A percentile compares a stretch with the other conserved stretches of the same genome.
Evolutionary conservation across 768 basidiomycete genomes (phyloP).

Genomic region (Suillus subluteus): DNA sequence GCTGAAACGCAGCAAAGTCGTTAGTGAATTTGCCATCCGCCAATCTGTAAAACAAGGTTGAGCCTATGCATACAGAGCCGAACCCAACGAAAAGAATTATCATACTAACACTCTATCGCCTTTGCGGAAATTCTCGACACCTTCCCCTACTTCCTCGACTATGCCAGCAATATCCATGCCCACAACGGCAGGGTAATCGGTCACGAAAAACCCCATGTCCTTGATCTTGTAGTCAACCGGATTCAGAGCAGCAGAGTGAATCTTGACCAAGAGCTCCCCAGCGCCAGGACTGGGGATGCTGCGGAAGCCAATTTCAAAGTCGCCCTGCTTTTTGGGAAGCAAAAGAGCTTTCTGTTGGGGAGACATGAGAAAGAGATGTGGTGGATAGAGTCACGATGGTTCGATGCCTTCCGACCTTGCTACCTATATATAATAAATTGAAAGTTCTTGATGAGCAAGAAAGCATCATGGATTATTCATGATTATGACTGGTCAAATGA

Average conservation of each 20-base stretch:
- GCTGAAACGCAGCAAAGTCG: constrained; percentile 42
- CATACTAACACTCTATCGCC: constrained; percentile 45
- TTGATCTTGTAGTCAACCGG: constrained; percentile 50
- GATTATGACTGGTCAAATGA: too few relatives aligned
- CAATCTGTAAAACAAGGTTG: constrained; percentile 30
- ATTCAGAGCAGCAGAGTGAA: constrained; percentile 46
- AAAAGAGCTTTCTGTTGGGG: constrained; percentile 34
- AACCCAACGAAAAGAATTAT: not conserved
- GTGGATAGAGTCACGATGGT: not conserved
- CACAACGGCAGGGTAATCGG: constrained; percentile 39
- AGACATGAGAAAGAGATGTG: constrained; percentile 23
- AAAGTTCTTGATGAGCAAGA: too few relatives aligned
- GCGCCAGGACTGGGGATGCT: constrained; percentile 37
- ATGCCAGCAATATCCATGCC: constrained; percentile 42
- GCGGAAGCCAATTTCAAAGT: constrained; percentile 33
- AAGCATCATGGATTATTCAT: too few relatives aligned
- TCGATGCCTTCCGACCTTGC: not conserved
- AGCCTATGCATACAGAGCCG: constrained; percentile 19
- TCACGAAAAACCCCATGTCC: constrained; percentile 33
- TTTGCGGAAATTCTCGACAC: constrained; percentile 36
- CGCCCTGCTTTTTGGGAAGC: constrained; percentile 28
- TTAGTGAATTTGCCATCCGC: constrained; percentile 31
- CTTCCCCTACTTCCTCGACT: constrained; percentile 44
- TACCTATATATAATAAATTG: too few relatives aligned
- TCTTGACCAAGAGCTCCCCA: constrained; percentile 46